Evolutionary conservation across 495 filamentous ascomycete genomes (phyloP).

Genomic region (Aspergillus homomorphus): DNA sequence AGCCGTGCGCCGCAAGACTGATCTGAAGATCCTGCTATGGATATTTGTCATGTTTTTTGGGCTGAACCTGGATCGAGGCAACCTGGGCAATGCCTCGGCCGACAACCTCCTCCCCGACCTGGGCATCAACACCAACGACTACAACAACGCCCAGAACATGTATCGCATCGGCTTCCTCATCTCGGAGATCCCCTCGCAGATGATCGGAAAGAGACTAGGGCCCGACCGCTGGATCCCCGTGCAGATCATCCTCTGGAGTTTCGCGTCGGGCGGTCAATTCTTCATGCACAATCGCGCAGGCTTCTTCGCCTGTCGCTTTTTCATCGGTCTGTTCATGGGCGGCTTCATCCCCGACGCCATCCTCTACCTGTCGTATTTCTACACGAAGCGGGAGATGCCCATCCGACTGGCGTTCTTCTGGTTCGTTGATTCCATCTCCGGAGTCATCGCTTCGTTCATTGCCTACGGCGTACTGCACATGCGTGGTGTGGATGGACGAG

Average conservation of each 20-base stretch:
- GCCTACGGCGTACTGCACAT: slow-evolving; percentile 49
- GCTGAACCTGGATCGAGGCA: slow-evolving; percentile 70
- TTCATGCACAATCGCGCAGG: slow-evolving; percentile 24
- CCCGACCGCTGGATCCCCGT: slow-evolving; percentile 47
- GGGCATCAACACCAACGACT: slow-evolving; percentile 61
- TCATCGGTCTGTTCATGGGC: slow-evolving; percentile 30
- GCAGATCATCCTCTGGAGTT: slow-evolving; percentile 32
- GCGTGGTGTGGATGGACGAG: slow-evolving; percentile 29
- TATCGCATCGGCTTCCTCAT: slow-evolving; percentile 32
- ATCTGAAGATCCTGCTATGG: slow-evolving; percentile 49
- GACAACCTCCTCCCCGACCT: slow-evolving; percentile 59
- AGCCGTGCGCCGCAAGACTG: slow-evolving; percentile 30
- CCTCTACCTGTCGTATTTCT: slow-evolving; percentile 69
- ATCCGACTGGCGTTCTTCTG: slow-evolving; percentile 61
- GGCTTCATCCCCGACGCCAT: slow-evolving; percentile 35
- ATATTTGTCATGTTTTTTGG: slow-evolving; percentile 76
- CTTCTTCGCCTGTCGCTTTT: slow-evolving; percentile 29
- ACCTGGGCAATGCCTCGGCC: slow-evolving; percentile 59
- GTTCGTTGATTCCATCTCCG: slow-evolving; percentile 54
- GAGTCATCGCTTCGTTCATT: slow-evolving; percentile 41
- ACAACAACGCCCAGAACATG: slow-evolving; percentile 55
- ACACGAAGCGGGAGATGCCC: slow-evolving; percentile 59
- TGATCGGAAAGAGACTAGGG: slow-evolving; percentile 57
- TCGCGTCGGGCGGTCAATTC: slow-evolving; percentile 27
- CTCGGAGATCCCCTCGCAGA: slow-evolving; percentile 61